Evolutionary conservation across 2,329 filamentous ascomycete genomes (phyloP), one percentile per base, ranked within the genome.

Genomic region (Nothophoma quercina): DNA sequence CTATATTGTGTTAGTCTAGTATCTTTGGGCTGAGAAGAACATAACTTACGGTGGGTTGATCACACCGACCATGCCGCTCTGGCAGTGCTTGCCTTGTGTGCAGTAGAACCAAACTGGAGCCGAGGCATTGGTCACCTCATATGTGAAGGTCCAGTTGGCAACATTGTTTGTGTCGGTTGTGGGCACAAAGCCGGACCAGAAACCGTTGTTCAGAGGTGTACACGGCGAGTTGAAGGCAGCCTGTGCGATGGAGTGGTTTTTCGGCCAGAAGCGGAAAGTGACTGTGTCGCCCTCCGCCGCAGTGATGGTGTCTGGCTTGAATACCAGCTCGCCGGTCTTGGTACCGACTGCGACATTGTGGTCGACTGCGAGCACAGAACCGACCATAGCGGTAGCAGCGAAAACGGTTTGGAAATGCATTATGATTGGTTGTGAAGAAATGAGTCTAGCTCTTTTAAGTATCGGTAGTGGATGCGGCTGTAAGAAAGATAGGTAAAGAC

Each of bases 51-150:
- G 63, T 46, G 64, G 62, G 63, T 76, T 76, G 64, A 76, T 73
- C 4, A 72, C 73, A 58, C 70, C 72, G 23, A 75, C 74, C 74
- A 76, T 76, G 42, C 73, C 73, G 30, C 29, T 47, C 52, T 74
- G 69, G 64, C 74, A 76, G 53, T 76, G 74, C 59, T 58, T 48
- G 41, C 59, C 71, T 46, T 73, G 72, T n/a, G 69, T 65, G 66
- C 74, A 76, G 67, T 76, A 76, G 64, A 72, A 73, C 69, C 72
- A 75, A 54, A 75, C 60, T n/a, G 74, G 74, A 12, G 63, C 56
- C 12, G 70, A 71, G 30, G 66, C 69, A 38, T 75, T 72, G 10
- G 43, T 70, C 50, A 76, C 70, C 12, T 62, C 63, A 53, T 70
- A 64, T 36, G 61, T 65, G 62, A 71, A 76, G 6, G 65, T 68